Conservation (phyloP, 2,329 filamentous ascomycete genomes). For the Daldinia eschscholtzii region DNA sequence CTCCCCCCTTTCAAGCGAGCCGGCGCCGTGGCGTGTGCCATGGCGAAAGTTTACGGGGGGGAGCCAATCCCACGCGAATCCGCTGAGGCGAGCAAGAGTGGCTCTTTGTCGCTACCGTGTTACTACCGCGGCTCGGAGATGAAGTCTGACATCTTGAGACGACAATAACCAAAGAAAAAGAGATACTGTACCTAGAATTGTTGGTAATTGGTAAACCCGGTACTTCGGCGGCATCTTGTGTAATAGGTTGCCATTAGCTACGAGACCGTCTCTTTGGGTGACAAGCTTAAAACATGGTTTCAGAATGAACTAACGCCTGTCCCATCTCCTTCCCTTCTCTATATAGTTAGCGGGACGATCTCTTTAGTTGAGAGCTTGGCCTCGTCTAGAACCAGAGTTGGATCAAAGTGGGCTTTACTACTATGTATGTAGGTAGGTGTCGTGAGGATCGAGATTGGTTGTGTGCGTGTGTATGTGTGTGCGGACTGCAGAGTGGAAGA, state of each 20-base stretch:
- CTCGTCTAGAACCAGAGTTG: conserved; percentile 15
- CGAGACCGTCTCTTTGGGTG: conserved; percentile 22
- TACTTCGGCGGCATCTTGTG: conserved; percentile 34
- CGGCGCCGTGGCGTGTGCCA: conserved; percentile 8
- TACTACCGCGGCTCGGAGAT: conserved; percentile 32
- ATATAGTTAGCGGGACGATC: conserved; percentile 34
- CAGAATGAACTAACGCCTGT: background rate
- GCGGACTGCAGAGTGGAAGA: conserved; percentile 17
- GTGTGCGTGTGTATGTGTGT: background rate
- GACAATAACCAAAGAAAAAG: background rate
- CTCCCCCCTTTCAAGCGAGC: background rate
- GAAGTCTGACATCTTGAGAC: conserved; percentile 16
- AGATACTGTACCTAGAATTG: background rate
- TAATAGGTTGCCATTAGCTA: conserved; percentile 35
- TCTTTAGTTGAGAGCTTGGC: conserved; percentile 24
- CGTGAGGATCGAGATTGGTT: conserved; percentile 24
- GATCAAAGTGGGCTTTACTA: background rate
- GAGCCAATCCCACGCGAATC: conserved; percentile 23
- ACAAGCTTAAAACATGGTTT: conserved; percentile 1
- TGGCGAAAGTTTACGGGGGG: conserved; percentile 12
- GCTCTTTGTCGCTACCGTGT: conserved; percentile 11
- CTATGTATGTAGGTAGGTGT: background rate
- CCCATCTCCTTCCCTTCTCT: conserved; percentile 14
- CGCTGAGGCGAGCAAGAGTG: conserved; percentile 28
- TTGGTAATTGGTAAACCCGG: conserved; percentile 20